Evolutionary conservation across 345 rosid species (phyloP).

Genomic region (Acer campestre): DNA sequence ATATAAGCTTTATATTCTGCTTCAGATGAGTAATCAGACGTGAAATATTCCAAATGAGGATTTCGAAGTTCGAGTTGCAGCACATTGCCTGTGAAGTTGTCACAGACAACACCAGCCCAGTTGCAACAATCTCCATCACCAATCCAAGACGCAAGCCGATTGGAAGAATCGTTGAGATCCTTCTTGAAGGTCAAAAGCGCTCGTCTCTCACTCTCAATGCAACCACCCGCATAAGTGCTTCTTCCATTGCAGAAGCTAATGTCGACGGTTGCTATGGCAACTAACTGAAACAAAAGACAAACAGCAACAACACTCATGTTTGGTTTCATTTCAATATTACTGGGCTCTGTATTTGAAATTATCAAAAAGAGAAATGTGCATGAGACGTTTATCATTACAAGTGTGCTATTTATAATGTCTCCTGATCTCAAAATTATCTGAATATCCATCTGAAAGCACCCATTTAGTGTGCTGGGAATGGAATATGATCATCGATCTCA

Average conservation of each 20-base stretch:
- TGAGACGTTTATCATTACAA: too few relatives aligned
- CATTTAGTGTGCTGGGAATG: too few relatives aligned
- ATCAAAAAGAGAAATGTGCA: neutral
- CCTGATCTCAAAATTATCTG: too few relatives aligned
- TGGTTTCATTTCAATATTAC: neutral
- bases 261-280: neutral
- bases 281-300: neutral
- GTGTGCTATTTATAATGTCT: neutral
- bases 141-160: neutral
- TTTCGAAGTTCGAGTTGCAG: neutral
- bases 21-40: too few relatives aligned
- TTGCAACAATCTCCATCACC: neutral
- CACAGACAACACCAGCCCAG: neutral
- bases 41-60: neutral
- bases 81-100: neutral
- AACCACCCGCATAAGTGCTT: neutral
- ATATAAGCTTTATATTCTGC: too few relatives aligned
- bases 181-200: neutral
- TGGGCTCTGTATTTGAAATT: neutral
- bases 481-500: too few relatives aligned
- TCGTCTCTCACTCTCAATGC: neutral
- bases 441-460: too few relatives aligned
- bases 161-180: neutral
- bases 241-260: neutral
- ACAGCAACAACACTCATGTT: neutral